A percentile compares a stretch with the other conserved stretches of the same genome.
Evolutionary conservation across 148 eudicot genomes (phyloP).

Genomic region (Fagopyrum tataricum): DNA sequence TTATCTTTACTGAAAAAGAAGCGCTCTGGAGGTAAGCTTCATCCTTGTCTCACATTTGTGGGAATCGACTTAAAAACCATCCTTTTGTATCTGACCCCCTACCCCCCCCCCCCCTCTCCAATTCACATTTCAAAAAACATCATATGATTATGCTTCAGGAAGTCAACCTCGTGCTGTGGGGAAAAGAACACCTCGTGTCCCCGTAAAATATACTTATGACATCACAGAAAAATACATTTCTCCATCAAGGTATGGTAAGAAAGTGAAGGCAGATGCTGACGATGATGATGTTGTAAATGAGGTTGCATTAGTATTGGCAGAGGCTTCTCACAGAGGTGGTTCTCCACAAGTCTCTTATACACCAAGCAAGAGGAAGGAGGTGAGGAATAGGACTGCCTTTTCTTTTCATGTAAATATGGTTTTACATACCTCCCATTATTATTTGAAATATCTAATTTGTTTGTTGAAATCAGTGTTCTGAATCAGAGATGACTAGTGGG

Average conservation of each 20-base stretch:
- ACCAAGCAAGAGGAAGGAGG: conserved; percentile 48
- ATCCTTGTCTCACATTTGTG: not conserved
- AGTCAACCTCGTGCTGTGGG: conserved; percentile 87
- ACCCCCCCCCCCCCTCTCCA: conserved; percentile 11
- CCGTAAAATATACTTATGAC: conserved; percentile 63
- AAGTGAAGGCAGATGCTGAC: conserved; percentile 45
- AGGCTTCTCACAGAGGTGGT: conserved; percentile 96
- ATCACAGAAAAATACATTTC: conserved; percentile 54
- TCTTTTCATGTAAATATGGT: not conserved
- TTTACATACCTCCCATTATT: not conserved
- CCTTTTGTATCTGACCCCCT: not conserved
- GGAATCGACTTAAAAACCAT: not conserved
- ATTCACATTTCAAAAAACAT: not conserved
- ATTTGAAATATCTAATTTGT: not conserved
- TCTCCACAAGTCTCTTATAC: conserved; percentile 81
- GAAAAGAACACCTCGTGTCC: conserved; percentile 93
- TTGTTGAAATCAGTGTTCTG: conserved; percentile 35
- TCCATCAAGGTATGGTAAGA: conserved; percentile 58
- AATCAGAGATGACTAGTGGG: conserved; percentile 45
- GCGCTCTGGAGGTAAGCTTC: conserved; percentile 64
- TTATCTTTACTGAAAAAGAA: conserved; percentile 71
- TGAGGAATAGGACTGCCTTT: not conserved
- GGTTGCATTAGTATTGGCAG: conserved; percentile 81
- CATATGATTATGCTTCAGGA: conserved; percentile 30
- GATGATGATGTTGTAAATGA: conserved; percentile 81